Base-by-base conservation (phyloP, 164 flowering plant species). In the Nymphaea thermarum region DNA sequence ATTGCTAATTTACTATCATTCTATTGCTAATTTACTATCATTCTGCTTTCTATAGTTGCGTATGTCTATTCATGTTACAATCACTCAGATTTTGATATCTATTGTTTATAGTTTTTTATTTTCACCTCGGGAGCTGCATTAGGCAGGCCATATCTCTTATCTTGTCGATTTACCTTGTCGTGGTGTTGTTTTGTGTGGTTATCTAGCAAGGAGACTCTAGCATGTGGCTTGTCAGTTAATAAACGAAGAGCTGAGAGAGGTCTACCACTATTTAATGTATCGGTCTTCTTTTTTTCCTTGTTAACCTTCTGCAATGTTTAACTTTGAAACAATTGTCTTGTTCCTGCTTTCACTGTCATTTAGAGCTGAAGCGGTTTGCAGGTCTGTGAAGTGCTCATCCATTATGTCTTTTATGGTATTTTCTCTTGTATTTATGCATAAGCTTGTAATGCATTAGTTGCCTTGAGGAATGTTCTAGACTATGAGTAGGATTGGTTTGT, bases 151-250 rank as follows among this genome's bases (percentile, higher is more conserved):
- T 51, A 51, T 51, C 4, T 2, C 55, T 2, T 51, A 7, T 51
- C 3, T 4, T 14, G 7, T 14, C 12, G 55, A 51, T 51, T 51
- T 51, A 51, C 12, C 12, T 51, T 8, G 55, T 51, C 12, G 55
- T 14, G 7, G 12, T 51, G 55, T 7, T 51, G 55, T 51, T 14
- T 42, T 65, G 55, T 43, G 44, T 70, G 75, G 16, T 67, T 57
- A 4, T 41, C 64, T 85, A 93, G 97, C 79, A 87, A 90, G 70
- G 98, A 93, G 81, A 93, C 97, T 17, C 47, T 84, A 47, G 80
- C 85, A 1, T 96, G 97, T 67, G 97, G 97, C 68, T 15, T 83
- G 2, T 84, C 97, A 1, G 98, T 93, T 15, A 93, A 90, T 61
- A 88, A 77, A 78, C 87, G 83, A 78, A 82, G 97, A 74, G 87